A percentile compares a stretch with the other conserved stretches of the same genome.
Conservation (phyloP, 2,329 filamentous ascomycete species). For the Chaetomiaceae sp. region DNA sequence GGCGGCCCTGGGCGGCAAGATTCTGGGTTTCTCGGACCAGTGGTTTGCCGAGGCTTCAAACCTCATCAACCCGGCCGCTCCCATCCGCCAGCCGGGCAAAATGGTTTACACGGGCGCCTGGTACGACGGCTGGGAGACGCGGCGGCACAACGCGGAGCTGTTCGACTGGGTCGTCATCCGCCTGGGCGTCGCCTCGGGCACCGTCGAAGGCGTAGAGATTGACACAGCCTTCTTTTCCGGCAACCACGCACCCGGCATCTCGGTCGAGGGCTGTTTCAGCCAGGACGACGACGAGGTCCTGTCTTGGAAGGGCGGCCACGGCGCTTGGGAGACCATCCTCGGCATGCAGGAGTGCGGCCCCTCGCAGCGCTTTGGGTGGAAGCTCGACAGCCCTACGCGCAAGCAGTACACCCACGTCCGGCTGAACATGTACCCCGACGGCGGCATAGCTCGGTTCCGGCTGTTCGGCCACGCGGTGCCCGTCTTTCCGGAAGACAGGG, state of each 20-base stretch:
- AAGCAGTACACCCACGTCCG: constrained; percentile 74
- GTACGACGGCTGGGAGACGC: constrained; percentile 67
- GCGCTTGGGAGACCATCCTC: constrained; percentile 67
- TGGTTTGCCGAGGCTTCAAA: constrained; percentile 63
- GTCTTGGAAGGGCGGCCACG: constrained; percentile 52
- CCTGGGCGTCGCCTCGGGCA: constrained; percentile 64
- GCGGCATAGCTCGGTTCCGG: constrained; percentile 74
- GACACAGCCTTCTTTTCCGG: constrained; percentile 78
- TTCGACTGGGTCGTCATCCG: constrained; percentile 64
- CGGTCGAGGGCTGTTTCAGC: constrained; percentile 68
- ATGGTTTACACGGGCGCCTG: constrained; percentile 65
- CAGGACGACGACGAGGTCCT: constrained; percentile 57
- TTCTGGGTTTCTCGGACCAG: constrained; percentile 60
- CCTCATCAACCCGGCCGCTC: constrained; percentile 56
- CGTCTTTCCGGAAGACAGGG: constrained; percentile 62
- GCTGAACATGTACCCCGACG: constrained; percentile 80
- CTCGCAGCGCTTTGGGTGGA: constrained; percentile 67
- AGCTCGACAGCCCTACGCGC: constrained; percentile 49
- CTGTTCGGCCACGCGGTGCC: constrained; percentile 71
- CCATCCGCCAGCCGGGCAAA: constrained; percentile 57
- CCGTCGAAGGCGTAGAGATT: constrained; percentile 67
- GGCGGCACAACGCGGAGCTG: constrained; percentile 56
- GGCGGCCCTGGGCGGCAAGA: constrained; percentile 53
- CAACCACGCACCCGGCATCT: constrained; percentile 74
- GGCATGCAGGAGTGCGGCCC: constrained; percentile 66